Evolutionary conservation across 2,329 filamentous ascomycete genomes (phyloP), one percentile per base, ranked within the genome.

Genomic region (Fusarium illudens): DNA sequence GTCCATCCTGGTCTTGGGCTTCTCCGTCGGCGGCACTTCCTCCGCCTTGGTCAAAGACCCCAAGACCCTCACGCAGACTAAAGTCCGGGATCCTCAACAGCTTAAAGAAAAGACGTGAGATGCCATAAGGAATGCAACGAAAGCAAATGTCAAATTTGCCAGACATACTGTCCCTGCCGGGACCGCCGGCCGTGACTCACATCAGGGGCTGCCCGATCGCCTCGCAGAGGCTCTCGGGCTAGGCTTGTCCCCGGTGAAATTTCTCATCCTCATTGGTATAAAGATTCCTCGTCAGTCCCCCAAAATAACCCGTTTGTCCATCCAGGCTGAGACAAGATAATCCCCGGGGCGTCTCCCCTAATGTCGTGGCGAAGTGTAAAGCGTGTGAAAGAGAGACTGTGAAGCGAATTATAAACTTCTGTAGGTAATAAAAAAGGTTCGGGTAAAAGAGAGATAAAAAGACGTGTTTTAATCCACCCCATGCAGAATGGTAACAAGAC

Each of bases 321-420:
- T 74, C 71, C 72, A 71, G 67, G 68, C 65, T 72, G 64, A 68
- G 71, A 74, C 70, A 74, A 71, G 68, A 65, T 65, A 64, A 73
- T 72, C 63, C 70, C 67, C 64, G 63, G 72, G 72, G 54, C 58
- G 51, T 61, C 64, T n/a, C 64, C 70, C 69, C 66, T 51, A 70
- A 75, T 70, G 71, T 77, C 74, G 65, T 77, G 68, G 76, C 65
- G 61, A 72, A 68, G 67, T 68, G 68, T 71, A 67, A 74, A 76
- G 66, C 61, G 70, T 73, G 60, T 79, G 55, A 80, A 79, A 62
- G 79, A 80, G 65, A 77, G 79, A 80, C 77, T 72, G 64, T 70
- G 77, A 80, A 80, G 68, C 67, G 77, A 79, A 80, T 79, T 78
- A 79, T 78, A 75, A 77, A 74, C 72, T 75, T 72, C 69, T 69